These are phyloP conservation scores for Ciborinia camelliae DNA, from an alignment of 2,329 filamentous ascomycete genomes.

Conservation along the genomic window DNA sequence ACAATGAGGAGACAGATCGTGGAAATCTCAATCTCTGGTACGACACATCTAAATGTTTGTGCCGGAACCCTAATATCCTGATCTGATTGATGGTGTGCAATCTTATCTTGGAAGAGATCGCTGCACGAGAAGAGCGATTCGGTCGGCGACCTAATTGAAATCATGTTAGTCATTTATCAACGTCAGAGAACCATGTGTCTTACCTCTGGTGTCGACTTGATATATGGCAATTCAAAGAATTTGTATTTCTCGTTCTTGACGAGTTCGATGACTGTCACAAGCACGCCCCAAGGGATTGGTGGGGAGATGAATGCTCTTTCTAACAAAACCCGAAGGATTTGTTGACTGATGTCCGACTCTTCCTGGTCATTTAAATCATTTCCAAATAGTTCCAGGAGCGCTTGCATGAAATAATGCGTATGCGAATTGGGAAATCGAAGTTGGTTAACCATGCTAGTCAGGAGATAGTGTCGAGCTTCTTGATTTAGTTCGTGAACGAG, in stretches of 20 bases:
- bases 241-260: conserved; percentile 86
- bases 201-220: conserved; percentile 87
- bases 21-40: conserved; percentile 6
- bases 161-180: conserved; percentile 1
- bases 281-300: conserved; percentile 93
- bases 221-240: conserved; percentile 90
- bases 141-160: conserved; percentile 32
- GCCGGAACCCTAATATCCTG: neutral
- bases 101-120: conserved; percentile 19
- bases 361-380: conserved; percentile 70
- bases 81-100: conserved; percentile 9
- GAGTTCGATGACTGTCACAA: conserved; percentile 83
- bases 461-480: conserved; percentile 78
- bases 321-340: conserved; percentile 82
- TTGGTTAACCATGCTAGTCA: conserved; percentile 85
- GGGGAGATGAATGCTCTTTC: conserved; percentile 86
- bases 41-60: conserved; percentile 2
- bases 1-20: conserved; percentile 31
- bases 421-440: conserved; percentile 84
- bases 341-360: conserved; percentile 79
- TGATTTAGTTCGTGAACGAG: conserved; percentile 71
- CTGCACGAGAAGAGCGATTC: conserved; percentile 34
- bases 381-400: conserved; percentile 80
- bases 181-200: conserved; percentile 25
- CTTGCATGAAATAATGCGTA: conserved; percentile 89